Percentiles rank a stretch among this genome's conserved stretches.
These are phyloP conservation scores for Geotrichum ghanense DNA, from an alignment of 805 yeast genomes.

Conservation along the genomic window DNA sequence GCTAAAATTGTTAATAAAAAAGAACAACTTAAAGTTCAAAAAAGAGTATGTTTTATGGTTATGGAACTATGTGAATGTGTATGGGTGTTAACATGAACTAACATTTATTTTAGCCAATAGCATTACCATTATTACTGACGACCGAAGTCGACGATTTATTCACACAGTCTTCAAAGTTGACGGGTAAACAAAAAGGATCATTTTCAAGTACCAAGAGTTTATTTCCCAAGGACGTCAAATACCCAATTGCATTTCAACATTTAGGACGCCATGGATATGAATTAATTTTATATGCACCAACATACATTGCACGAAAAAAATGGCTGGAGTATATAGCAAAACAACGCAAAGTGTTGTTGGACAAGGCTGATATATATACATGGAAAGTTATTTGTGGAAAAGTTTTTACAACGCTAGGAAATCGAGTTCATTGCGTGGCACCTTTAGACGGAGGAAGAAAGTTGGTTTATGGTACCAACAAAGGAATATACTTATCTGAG, in stretches of 20 bases:
- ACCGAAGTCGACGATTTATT: constrained; percentile 28
- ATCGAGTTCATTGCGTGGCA: constrained; percentile 80
- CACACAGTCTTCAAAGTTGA: constrained; percentile 29
- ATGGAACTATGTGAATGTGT: no score
- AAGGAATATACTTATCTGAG: constrained; percentile 79
- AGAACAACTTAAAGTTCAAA: constrained; percentile 84
- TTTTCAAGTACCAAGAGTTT: constrained; percentile 20
- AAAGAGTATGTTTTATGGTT: constrained; percentile 36
- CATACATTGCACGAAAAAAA: constrained; percentile 54
- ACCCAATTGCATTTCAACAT: constrained; percentile 38
- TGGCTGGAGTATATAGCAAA: constrained; percentile 66
- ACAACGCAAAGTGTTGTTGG: constrained; percentile 66
- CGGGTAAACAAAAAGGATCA: constrained; percentile 21
- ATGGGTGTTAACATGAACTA: no score
- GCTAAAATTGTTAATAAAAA: constrained; percentile 82
- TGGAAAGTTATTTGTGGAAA: constrained; percentile 63
- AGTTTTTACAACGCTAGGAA: constrained; percentile 54
- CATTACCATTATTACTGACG: constrained; percentile 17
- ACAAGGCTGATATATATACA: constrained; percentile 68
- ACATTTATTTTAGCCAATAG: constrained; percentile 20
- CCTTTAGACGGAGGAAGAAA: constrained; percentile 94
- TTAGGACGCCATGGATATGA: constrained; percentile 39
- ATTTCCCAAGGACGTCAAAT: constrained; percentile 20
- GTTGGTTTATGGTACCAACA: constrained; percentile 80
- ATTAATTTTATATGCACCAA: constrained; percentile 30